A percentile compares a stretch with the other conserved stretches of the same genome.
phyloP scores from a whole-genome alignment of 495 filamentous ascomycete species.

The Pyronema omphalodes region DNA sequence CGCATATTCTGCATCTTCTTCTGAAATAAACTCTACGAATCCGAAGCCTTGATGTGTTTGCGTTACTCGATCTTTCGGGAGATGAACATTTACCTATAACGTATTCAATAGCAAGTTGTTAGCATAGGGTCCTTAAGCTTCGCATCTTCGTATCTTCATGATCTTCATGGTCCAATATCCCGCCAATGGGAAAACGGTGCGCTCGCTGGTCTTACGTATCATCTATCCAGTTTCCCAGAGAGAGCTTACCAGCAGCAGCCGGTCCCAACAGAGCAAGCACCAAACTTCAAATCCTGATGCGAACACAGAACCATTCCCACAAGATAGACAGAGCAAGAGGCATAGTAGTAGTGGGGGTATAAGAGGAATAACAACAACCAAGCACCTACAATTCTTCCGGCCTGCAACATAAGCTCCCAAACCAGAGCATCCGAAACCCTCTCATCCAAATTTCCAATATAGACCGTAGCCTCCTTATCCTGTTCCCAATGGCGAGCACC shows the following conservation, averaged over 20 bases:
- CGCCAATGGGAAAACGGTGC: too few species aligned
- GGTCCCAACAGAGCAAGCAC: too few species aligned
- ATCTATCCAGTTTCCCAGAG: too few species aligned
- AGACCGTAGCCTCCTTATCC: slow-evolving; percentile 96
- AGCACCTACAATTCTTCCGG: slow-evolving; percentile 49
- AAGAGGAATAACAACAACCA: background rate
- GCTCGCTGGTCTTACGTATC: too few species aligned
- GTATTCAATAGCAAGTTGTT: background rate
- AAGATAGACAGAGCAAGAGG: background rate
- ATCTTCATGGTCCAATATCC: background rate
- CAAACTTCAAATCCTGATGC: too few species aligned
- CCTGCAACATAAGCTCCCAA: slow-evolving; percentile 96
- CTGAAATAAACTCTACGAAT: slow-evolving; percentile 93
- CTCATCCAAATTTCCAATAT: slow-evolving; percentile 96
- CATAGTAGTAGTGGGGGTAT: too few species aligned
- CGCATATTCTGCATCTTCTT: slow-evolving; percentile 94
- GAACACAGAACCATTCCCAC: background rate
- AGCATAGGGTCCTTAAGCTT: background rate
- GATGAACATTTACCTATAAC: slow-evolving; percentile 63
- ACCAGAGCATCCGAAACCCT: slow-evolving; percentile 77
- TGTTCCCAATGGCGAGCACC: slow-evolving; percentile 55
- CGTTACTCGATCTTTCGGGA: slow-evolving; percentile 93
- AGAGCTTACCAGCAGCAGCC: too few species aligned
- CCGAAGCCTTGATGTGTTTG: slow-evolving; percentile 95
- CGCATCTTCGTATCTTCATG: background rate